These are phyloP conservation scores for Penicillium corylophilum DNA, from an alignment of 2,329 filamentous ascomycete species.

Conservation along the genomic window DNA sequence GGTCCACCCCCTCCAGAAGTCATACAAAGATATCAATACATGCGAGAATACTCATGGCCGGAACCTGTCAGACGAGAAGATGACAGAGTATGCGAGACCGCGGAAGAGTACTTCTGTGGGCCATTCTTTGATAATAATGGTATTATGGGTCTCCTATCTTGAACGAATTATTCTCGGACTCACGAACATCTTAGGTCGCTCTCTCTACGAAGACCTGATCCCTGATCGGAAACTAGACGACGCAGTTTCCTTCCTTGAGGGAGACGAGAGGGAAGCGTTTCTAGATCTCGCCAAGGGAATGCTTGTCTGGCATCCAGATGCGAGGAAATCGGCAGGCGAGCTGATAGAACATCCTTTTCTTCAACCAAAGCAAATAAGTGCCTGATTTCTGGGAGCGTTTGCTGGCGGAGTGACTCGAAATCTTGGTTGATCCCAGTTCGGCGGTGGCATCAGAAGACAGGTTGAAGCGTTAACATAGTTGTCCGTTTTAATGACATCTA, in stretches of 20 bases:
- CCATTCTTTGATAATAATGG: conserved; percentile 38
- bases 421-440: too few relatives aligned
- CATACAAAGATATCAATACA: conserved; percentile 34
- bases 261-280: conserved; percentile 32
- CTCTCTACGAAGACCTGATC: conserved; percentile 35
- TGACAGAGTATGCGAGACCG: conserved; percentile 30
- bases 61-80: conserved; percentile 30
- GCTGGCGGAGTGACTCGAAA: too few relatives aligned
- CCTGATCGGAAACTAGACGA: conserved; percentile 31
- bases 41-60: conserved; percentile 32
- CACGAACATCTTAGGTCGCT: conserved; percentile 30
- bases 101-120: conserved; percentile 37
- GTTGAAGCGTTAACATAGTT: too few relatives aligned
- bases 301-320: conserved; percentile 32
- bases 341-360: conserved; percentile 31
- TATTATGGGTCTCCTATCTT: conserved; percentile 20
- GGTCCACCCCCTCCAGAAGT: conserved; percentile 40
- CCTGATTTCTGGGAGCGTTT: conserved; percentile 19
- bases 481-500: too few relatives aligned
- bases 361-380: conserved; percentile 23
- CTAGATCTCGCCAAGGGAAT: conserved; percentile 31
- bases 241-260: conserved; percentile 28
- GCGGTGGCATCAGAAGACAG: too few relatives aligned
- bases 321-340: conserved; percentile 31
- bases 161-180: conserved; percentile 18